Evolutionary conservation across 2,329 filamentous ascomycete species (phyloP).

Genomic region (Aspergillus sergii): DNA sequence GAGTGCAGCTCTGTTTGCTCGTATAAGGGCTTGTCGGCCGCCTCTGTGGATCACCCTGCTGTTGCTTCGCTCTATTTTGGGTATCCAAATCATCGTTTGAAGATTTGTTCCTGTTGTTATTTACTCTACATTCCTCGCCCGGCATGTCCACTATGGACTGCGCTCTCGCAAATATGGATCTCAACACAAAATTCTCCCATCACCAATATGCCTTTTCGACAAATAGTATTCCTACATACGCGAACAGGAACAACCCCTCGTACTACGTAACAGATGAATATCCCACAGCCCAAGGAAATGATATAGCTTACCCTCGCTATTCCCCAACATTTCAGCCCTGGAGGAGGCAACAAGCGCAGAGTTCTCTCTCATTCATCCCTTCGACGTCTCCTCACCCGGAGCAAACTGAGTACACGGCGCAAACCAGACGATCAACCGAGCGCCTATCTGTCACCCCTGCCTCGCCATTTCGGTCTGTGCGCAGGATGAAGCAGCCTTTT

Average conservation of each 20-base stretch:
- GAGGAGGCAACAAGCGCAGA: constrained; percentile 35
- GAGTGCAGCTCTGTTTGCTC: constrained; percentile 5
- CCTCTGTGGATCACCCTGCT: constrained; percentile 8
- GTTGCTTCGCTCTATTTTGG: constrained; percentile 14
- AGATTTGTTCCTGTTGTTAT: constrained; percentile 13
- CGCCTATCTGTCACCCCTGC: constrained; percentile 26
- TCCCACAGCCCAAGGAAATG: constrained; percentile 13
- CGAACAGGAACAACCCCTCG: constrained; percentile 19
- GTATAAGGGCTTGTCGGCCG: constrained; percentile 5
- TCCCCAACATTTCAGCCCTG: constrained; percentile 29
- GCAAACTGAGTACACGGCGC: constrained; percentile 29
- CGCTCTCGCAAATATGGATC: constrained; percentile 26
- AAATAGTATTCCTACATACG: constrained; percentile 19
- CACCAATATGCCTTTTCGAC: constrained; percentile 25
- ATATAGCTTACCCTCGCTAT: constrained; percentile 24
- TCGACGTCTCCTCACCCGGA: constrained; percentile 34
- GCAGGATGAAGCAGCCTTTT: constrained; percentile 44
- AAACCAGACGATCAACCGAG: constrained; percentile 29
- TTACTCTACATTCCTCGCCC: constrained; percentile 12
- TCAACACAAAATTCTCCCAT: constrained; percentile 17
- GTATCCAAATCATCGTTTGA: constrained; percentile 10
- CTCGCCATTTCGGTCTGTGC: constrained; percentile 43
- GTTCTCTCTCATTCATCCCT: constrained; percentile 38
- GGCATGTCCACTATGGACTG: constrained; percentile 36
- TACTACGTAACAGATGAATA: constrained; percentile 21